Evolutionary conservation across 2,329 filamentous ascomycete genomes (phyloP).

Genomic region (Fusarium sp.): DNA sequence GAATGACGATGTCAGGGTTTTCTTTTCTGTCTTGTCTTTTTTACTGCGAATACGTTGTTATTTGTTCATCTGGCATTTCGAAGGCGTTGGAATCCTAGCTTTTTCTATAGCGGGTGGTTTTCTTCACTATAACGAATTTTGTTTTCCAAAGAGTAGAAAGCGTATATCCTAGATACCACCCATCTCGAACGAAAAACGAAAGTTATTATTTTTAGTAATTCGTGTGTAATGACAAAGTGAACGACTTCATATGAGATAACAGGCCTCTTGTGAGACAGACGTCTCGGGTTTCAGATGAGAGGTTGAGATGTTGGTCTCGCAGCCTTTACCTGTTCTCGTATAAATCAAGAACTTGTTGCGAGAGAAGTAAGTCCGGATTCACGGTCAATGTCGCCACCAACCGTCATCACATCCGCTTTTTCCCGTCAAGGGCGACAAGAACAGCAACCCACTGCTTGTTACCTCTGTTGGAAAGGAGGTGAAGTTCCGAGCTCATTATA

Average conservation of each 20-base stretch:
- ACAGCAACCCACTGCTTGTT: constrained; percentile 85
- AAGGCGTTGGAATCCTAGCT: constrained; percentile 34
- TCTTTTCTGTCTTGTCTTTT: constrained; percentile 1
- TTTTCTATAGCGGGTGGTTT: constrained; percentile 20
- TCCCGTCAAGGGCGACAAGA: constrained; percentile 80
- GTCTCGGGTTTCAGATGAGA: not conserved
- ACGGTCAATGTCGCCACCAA: constrained; percentile 92
- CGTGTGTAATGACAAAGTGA: not conserved
- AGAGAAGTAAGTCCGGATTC: constrained; percentile 68
- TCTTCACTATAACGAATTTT: constrained; percentile 14
- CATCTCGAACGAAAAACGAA: constrained; percentile 6
- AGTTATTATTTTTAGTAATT: not conserved
- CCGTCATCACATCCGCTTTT: constrained; percentile 95
- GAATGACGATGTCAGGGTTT: not conserved
- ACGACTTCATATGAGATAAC: not conserved
- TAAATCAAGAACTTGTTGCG: constrained; percentile 71
- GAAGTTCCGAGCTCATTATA: constrained; percentile 52
- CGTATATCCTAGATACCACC: constrained; percentile 34
- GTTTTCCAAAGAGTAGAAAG: constrained; percentile 11
- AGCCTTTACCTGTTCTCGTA: not conserved
- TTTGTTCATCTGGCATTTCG: constrained; percentile 22
- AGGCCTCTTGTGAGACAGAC: not conserved
- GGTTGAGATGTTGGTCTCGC: not conserved
- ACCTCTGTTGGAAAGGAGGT: constrained; percentile 88
- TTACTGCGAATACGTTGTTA: not conserved